Evolutionary conservation across 768 basidiomycete species (phyloP).

Genomic region (Lentinula detonsa): DNA sequence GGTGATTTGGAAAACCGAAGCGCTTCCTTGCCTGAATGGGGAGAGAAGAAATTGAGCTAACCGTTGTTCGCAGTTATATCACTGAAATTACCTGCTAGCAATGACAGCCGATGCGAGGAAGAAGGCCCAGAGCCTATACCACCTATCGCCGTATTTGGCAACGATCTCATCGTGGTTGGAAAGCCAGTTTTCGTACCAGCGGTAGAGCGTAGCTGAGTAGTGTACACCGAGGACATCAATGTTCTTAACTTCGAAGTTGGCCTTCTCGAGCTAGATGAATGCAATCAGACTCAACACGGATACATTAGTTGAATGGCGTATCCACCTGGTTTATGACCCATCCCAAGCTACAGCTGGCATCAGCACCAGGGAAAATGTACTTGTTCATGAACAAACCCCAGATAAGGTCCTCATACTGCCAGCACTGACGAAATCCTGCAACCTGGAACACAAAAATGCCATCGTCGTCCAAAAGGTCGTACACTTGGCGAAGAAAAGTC

Average conservation of each 20-base stretch:
- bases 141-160: constrained; percentile 86
- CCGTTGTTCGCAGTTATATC: neutral
- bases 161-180: constrained; percentile 86
- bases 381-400: constrained; percentile 99
- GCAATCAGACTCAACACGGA: neutral
- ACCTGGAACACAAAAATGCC: constrained; percentile 95
- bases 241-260: constrained; percentile 96
- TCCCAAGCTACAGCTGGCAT: constrained; percentile 90
- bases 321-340: constrained; percentile 76
- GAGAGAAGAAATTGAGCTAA: neutral
- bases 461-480: constrained; percentile 90
- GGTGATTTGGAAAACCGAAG: constrained; percentile 95
- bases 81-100: constrained; percentile 51
- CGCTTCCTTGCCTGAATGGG: constrained; percentile 66
- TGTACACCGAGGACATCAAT: constrained; percentile 97
- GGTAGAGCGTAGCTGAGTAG: constrained; percentile 84
- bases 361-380: constrained; percentile 98
- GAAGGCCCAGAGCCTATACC: constrained; percentile 95
- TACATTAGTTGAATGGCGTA: neutral
- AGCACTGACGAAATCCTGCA: constrained; percentile 90
- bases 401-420: constrained; percentile 98
- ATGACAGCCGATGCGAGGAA: constrained; percentile 95
- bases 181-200: constrained; percentile 98
- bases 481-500: constrained; percentile 85
- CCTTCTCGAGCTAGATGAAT: constrained; percentile 62